A percentile compares a stretch with the other conserved stretches of the same genome.
These are phyloP conservation scores for Capronia americana DNA, from an alignment of 2,329 filamentous ascomycete genomes.

Conservation along the genomic window DNA sequence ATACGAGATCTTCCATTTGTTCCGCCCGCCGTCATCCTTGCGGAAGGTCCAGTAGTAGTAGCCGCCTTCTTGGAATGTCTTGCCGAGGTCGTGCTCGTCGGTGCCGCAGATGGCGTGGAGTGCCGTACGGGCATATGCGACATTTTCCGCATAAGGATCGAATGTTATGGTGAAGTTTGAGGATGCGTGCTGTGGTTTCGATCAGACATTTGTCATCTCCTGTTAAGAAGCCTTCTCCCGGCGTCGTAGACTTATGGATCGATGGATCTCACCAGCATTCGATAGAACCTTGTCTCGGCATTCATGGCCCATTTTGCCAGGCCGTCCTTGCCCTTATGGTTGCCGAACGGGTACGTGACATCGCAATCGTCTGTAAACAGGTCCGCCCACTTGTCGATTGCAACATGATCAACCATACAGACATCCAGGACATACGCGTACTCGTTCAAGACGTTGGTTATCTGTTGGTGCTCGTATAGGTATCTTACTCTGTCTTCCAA, in stretches of 20 bases:
- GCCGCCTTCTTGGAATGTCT: slow-evolving; percentile 29
- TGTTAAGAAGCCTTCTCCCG: no score
- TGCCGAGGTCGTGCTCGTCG: slow-evolving; percentile 20
- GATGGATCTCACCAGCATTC: slow-evolving; percentile 26
- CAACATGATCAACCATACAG: slow-evolving; percentile 23
- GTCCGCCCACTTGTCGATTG: slow-evolving; percentile 20
- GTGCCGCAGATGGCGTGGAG: slow-evolving; percentile 27
- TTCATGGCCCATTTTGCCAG: slow-evolving; percentile 26
- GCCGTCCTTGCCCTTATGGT: slow-evolving; percentile 20
- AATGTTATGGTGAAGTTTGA: slow-evolving; percentile 29
- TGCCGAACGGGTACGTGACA: slow-evolving; percentile 28
- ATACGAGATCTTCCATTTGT: slow-evolving; percentile 30
- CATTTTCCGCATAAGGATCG: slow-evolving; percentile 14
- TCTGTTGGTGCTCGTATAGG: slow-evolving; percentile 41
- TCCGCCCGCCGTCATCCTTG: slow-evolving; percentile 8
- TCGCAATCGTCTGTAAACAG: slow-evolving; percentile 31
- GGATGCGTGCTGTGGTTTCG: slow-evolving; percentile 23
- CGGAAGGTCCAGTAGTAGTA: slow-evolving; percentile 33
- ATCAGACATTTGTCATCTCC: not conserved
- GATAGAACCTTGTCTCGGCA: slow-evolving; percentile 26
- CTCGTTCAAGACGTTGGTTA: slow-evolving; percentile 63
- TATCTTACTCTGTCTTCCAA: slow-evolving; percentile 23
- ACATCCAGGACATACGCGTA: slow-evolving; percentile 45
- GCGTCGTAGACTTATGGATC: not conserved
- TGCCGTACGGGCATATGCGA: slow-evolving; percentile 24